phyloP scores from a whole-genome alignment of 192 early-diverging fungal species.

The Mortierella hygrophila region DNA sequence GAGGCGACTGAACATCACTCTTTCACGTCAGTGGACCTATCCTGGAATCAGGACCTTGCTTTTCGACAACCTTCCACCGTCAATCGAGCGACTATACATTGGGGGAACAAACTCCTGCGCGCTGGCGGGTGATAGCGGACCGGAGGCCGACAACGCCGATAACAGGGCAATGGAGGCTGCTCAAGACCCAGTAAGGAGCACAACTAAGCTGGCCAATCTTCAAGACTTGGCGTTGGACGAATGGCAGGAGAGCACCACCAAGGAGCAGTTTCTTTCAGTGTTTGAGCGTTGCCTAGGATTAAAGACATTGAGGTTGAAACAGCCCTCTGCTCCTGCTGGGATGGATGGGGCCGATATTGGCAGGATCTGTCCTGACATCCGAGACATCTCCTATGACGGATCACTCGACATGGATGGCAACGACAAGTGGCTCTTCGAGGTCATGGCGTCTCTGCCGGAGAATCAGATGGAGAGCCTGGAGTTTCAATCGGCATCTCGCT shows the following conservation, averaged over 20 bases:
- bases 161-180: not conserved
- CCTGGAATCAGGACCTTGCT: not conserved
- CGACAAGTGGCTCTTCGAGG: not conserved
- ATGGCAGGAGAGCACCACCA: not conserved
- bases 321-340: not conserved
- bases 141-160: not conserved
- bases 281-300: not conserved
- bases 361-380: not conserved
- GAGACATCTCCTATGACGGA: not conserved
- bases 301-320: not conserved
- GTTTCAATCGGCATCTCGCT: not conserved
- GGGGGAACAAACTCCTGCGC: not conserved
- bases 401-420: not conserved
- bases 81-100: not conserved
- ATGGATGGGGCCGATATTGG: not conserved
- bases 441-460: not conserved
- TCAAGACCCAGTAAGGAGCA: not conserved
- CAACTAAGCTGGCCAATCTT: not conserved
- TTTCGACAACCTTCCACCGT: not conserved
- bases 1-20: not conserved
- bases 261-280: not conserved
- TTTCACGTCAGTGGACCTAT: not conserved
- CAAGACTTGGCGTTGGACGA: not conserved
- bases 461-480: not conserved
- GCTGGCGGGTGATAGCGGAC: not conserved